Conservation (phyloP, 2,329 filamentous ascomycete genomes). For the Pseudonectria buxi region DNA sequence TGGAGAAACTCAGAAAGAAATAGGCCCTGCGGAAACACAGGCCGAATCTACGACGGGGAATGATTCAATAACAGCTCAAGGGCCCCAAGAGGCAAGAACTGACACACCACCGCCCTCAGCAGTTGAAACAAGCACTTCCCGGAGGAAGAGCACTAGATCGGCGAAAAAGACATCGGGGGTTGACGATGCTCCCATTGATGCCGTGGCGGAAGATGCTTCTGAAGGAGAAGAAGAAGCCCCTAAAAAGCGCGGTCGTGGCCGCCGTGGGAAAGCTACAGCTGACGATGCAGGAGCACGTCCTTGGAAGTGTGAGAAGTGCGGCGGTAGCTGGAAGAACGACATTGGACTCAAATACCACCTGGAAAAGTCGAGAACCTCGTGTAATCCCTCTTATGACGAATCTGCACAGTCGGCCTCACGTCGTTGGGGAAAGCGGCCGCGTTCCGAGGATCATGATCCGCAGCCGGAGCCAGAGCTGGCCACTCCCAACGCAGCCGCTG, state of each 20-base stretch:
- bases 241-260: slow-evolving; percentile 18
- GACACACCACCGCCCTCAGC: too few species aligned
- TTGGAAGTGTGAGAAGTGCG: slow-evolving; percentile 47
- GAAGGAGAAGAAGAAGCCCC: slow-evolving; percentile 7
- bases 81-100: too few species aligned
- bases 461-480: slow-evolving; percentile 3
- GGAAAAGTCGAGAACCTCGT: slow-evolving; percentile 46
- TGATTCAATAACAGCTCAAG: too few species aligned
- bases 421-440: slow-evolving; percentile 9
- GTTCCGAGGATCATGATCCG: slow-evolving; percentile 6
- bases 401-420: slow-evolving; percentile 7
- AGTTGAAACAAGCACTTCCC: too few species aligned
- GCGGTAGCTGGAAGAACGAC: slow-evolving; percentile 50
- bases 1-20: too few species aligned
- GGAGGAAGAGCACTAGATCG: too few species aligned
- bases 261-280: slow-evolving; percentile 4
- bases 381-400: slow-evolving; percentile 39
- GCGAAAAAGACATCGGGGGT: not conserved
- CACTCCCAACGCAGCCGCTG: not conserved
- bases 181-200: not conserved
- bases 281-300: slow-evolving; percentile 18
- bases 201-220: not conserved
- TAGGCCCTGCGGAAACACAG: too few species aligned
- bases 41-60: too few species aligned
- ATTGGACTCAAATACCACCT: slow-evolving; percentile 53